Evolutionary conservation across 805 yeast species (phyloP).

Genomic region (Metschnikowia cerradonensis): DNA sequence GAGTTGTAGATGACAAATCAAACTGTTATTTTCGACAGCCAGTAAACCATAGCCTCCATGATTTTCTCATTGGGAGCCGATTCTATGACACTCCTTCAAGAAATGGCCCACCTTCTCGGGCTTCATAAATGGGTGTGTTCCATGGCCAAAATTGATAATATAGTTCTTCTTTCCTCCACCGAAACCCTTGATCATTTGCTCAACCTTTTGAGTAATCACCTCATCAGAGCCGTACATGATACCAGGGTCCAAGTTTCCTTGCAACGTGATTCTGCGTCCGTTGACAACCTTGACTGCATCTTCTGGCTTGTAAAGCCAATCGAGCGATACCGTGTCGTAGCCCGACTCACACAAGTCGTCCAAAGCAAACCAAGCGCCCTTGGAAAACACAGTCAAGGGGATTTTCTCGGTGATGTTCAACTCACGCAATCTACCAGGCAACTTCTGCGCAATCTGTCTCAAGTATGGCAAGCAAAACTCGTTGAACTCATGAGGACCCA

Average conservation of each 20-base stretch:
- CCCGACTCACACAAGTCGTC: slow-evolving; percentile 78
- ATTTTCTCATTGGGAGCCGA: slow-evolving; percentile 48
- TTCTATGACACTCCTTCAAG: slow-evolving; percentile 79
- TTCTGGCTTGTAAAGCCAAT: slow-evolving; percentile 83
- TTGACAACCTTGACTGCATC: slow-evolving; percentile 74
- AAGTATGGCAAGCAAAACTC: slow-evolving; percentile 89
- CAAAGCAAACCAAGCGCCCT: slow-evolving; percentile 96
- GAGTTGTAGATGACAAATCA: background rate
- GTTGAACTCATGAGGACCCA: slow-evolving; percentile 83
- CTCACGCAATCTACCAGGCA: slow-evolving; percentile 67
- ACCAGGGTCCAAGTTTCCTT: slow-evolving; percentile 96
- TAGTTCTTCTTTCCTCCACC: slow-evolving; percentile 92
- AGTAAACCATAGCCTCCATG: background rate
- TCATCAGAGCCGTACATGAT: slow-evolving; percentile 87
- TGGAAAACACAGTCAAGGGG: slow-evolving; percentile 88
- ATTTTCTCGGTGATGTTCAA: slow-evolving; percentile 66
- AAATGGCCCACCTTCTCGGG: slow-evolving; percentile 86
- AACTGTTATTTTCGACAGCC: background rate
- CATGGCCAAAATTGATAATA: slow-evolving; percentile 95
- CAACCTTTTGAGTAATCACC: slow-evolving; percentile 72
- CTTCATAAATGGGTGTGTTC: slow-evolving; percentile 96
- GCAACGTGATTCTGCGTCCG: slow-evolving; percentile 74
- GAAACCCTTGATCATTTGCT: slow-evolving; percentile 83
- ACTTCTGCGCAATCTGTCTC: slow-evolving; percentile 62
- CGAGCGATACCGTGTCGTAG: slow-evolving; percentile 85